Conservation (phyloP, 768 basidiomycete genomes). For the Paxillus involutus region DNA sequence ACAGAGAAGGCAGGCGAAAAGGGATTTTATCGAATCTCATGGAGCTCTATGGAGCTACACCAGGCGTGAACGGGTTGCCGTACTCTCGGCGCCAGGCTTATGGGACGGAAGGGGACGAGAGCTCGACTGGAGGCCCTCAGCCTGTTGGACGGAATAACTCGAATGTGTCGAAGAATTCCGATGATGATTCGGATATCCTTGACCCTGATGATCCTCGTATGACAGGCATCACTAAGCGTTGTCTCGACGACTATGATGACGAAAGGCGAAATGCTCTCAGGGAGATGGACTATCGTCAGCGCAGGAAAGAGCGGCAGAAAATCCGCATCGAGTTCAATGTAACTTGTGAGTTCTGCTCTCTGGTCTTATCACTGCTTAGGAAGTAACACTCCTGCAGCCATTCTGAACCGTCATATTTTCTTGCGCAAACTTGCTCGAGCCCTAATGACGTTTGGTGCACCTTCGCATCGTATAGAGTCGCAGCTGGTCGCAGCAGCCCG, state of each 20-base stretch:
- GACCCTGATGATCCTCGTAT: constrained; percentile 76
- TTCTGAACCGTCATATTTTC: constrained; percentile 82
- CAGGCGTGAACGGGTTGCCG: constrained; percentile 23
- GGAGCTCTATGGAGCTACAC: constrained; percentile 28
- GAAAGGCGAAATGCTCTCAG: constrained; percentile 59
- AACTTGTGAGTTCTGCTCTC: constrained; percentile 48
- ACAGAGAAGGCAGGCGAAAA: constrained; percentile 23
- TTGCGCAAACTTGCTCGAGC: constrained; percentile 82
- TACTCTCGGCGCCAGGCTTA: constrained; percentile 24
- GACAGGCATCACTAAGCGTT: constrained; percentile 52
- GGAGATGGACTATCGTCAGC: constrained; percentile 65
- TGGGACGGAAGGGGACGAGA: constrained; percentile 7
- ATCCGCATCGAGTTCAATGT: constrained; percentile 76
- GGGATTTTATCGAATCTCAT: constrained; percentile 31
- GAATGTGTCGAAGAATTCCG: constrained; percentile 36
- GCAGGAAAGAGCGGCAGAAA: constrained; percentile 63
- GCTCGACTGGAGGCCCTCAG: constrained; percentile 4
- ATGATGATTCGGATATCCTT: constrained; percentile 48
- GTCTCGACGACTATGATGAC: constrained; percentile 59
- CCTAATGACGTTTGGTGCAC: constrained; percentile 90
- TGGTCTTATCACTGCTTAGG: constrained; percentile 1
- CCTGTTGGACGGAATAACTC: constrained; percentile 40
- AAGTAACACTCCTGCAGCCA: constrained; percentile 43
- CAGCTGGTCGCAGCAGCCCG: constrained; percentile 86
- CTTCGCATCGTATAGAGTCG: constrained; percentile 91